Conservation (phyloP, 768 basidiomycete species). For the Gloeostereum incarnatum region DNA sequence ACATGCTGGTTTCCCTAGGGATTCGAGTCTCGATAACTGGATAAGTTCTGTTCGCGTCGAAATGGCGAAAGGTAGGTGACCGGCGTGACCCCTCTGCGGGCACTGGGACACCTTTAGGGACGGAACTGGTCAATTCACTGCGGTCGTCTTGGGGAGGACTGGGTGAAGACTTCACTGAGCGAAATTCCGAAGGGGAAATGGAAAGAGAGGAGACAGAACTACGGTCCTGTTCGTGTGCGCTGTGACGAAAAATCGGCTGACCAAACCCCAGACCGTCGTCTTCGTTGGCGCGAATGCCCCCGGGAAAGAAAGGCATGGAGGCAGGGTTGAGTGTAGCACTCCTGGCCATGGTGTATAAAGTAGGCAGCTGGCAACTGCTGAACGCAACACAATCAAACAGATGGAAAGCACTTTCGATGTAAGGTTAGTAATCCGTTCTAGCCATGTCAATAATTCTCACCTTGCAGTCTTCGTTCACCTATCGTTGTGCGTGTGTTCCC, state of each 20-base stretch:
- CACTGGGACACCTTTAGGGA: slow-evolving; percentile 2
- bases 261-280: slow-evolving; percentile 44
- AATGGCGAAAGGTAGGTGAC: slow-evolving; percentile 38
- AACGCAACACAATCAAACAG: slow-evolving; percentile 12
- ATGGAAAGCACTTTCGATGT: no score
- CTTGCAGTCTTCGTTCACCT: no score
- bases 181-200: slow-evolving; percentile 53
- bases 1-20: slow-evolving; percentile 37
- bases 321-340: slow-evolving; percentile 73
- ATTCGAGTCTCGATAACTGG: slow-evolving; percentile 24
- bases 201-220: slow-evolving; percentile 49
- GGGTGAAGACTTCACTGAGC: slow-evolving; percentile 63
- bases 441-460: no score
- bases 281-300: slow-evolving; percentile 46
- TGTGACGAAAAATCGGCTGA: slow-evolving; percentile 35
- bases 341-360: slow-evolving; percentile 58
- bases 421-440: no score
- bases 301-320: slow-evolving; percentile 81
- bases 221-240: slow-evolving; percentile 29
- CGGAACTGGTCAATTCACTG: not conserved
- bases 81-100: slow-evolving; percentile 28
- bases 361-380: slow-evolving; percentile 23
- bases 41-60: slow-evolving; percentile 35
- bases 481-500: no score
- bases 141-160: slow-evolving; percentile 39